Conservation (phyloP, 441 rosid species). For the Gossypium lobatum region DNA sequence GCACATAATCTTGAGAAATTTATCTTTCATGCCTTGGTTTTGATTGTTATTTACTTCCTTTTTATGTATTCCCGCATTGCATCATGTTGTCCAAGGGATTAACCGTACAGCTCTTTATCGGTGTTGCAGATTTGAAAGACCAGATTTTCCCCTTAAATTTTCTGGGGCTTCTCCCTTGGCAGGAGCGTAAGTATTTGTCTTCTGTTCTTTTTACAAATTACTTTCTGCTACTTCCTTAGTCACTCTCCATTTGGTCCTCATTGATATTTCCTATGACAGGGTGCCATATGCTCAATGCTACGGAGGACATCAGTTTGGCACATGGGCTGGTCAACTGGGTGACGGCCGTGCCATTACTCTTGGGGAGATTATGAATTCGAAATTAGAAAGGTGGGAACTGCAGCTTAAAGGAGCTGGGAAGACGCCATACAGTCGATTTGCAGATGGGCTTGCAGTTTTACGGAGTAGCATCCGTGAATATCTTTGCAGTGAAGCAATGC, state of each 20-base stretch:
- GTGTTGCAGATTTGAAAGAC: constrained; percentile 70
- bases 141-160: constrained; percentile 69
- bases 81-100: neutral
- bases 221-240: neutral
- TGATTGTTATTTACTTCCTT: neutral
- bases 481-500: constrained; percentile 93
- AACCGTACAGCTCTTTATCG: neutral
- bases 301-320: constrained; percentile 98
- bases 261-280: constrained; percentile 34
- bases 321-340: constrained; percentile 98
- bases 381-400: constrained; percentile 91
- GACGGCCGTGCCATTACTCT: constrained; percentile 96
- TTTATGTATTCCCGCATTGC: neutral
- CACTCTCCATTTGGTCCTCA: constrained; percentile 6
- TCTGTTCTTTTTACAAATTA: neutral
- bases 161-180: constrained; percentile 74
- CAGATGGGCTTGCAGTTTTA: constrained; percentile 96
- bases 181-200: constrained; percentile 61
- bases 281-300: constrained; percentile 87
- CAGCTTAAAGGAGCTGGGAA: constrained; percentile 97
- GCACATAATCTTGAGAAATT: neutral
- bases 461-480: constrained; percentile 93
- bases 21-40: neutral
- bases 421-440: constrained; percentile 95
- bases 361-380: constrained; percentile 78